A percentile compares a stretch with the other conserved stretches of the same genome.
Evolutionary conservation across 345 rosid species (phyloP).

Genomic region (Rhizophora mangle): DNA sequence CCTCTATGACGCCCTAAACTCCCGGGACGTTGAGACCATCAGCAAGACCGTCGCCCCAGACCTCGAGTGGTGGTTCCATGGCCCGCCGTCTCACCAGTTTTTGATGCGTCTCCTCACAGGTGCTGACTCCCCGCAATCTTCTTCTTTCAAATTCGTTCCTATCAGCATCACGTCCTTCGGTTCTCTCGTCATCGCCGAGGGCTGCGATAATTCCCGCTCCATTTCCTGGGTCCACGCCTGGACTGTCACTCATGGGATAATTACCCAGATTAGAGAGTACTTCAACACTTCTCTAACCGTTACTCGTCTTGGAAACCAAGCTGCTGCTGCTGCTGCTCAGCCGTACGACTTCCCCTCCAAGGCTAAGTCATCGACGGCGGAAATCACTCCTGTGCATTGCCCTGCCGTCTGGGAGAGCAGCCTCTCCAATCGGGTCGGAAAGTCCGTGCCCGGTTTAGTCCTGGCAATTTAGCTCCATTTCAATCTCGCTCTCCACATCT

Average conservation of each 20-base stretch:
- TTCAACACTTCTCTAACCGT: constrained; percentile 92
- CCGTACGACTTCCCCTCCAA: constrained; percentile 13
- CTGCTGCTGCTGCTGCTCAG: background rate
- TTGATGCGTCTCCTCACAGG: constrained; percentile 97
- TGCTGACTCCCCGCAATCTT: constrained; percentile 22
- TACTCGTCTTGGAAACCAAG: constrained; percentile 53
- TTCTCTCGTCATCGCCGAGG: constrained; percentile 72
- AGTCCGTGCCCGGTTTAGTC: constrained; percentile 91
- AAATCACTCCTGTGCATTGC: constrained; percentile 52
- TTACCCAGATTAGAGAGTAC: constrained; percentile 89
- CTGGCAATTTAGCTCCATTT: constrained; percentile 48
- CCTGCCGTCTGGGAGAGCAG: constrained; percentile 87
- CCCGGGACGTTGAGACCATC: constrained; percentile 74
- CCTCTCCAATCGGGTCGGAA: constrained; percentile 60
- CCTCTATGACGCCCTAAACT: constrained; percentile 76
- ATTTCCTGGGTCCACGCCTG: constrained; percentile 97
- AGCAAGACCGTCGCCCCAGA: constrained; percentile 75
- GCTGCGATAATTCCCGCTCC: constrained; percentile 54
- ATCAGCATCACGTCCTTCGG: constrained; percentile 52
- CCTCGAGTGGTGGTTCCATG: constrained; percentile 99
- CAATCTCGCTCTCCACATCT: background rate
- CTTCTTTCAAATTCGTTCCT: constrained; percentile 50
- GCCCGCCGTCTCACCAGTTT: constrained; percentile 96
- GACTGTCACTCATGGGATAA: constrained; percentile 90
- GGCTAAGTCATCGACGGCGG: constrained; percentile 25